A percentile compares a stretch with the other conserved stretches of the same genome.
Conservation (phyloP, 2,329 filamentous ascomycete genomes). For the Diaporthe sp. region DNA sequence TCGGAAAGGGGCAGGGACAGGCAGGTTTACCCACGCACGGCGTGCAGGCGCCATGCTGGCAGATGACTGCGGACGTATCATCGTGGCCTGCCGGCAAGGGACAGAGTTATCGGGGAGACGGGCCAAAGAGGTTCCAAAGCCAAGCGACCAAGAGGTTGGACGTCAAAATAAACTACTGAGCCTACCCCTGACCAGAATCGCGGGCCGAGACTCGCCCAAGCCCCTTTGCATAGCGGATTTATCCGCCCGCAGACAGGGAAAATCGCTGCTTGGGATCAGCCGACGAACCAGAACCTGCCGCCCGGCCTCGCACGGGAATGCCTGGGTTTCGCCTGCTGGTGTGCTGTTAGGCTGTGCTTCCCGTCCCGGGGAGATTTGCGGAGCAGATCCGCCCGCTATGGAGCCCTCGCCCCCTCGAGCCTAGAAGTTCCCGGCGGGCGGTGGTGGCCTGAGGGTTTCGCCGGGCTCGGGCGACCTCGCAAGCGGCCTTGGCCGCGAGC, state of each 20-base stretch:
- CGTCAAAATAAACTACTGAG: slow-evolving; percentile 21
- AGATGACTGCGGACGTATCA: not conserved
- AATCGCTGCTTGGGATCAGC: slow-evolving; percentile 9
- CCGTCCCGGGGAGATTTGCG: slow-evolving; percentile 8
- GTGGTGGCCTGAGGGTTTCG: not conserved
- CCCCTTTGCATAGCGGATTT: slow-evolving; percentile 1
- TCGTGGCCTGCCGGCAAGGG: slow-evolving; percentile 1
- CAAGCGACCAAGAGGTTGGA: not conserved
- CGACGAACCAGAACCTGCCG: slow-evolving; percentile 16
- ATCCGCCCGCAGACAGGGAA: slow-evolving; percentile 9
- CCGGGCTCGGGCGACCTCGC: not conserved
- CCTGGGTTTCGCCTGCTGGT: not conserved
- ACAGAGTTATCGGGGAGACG: not conserved
- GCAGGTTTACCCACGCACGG: not conserved
- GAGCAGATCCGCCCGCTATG: slow-evolving; percentile 16
- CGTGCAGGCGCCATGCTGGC: slow-evolving; percentile 3
- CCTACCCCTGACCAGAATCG: slow-evolving; percentile 18
- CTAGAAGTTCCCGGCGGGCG: not conserved
- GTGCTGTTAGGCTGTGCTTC: not conserved
- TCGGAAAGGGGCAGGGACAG: not conserved
- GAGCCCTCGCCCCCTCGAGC: not conserved
- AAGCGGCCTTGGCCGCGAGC: too few relatives aligned
- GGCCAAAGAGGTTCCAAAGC: not conserved
- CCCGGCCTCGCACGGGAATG: not conserved
- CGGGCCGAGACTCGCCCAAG: slow-evolving; percentile 20